Percentiles rank a stretch among this genome's conserved stretches.
Evolutionary conservation across 768 basidiomycete species (phyloP).

Genomic region (Neoboletus subvelutipes): DNA sequence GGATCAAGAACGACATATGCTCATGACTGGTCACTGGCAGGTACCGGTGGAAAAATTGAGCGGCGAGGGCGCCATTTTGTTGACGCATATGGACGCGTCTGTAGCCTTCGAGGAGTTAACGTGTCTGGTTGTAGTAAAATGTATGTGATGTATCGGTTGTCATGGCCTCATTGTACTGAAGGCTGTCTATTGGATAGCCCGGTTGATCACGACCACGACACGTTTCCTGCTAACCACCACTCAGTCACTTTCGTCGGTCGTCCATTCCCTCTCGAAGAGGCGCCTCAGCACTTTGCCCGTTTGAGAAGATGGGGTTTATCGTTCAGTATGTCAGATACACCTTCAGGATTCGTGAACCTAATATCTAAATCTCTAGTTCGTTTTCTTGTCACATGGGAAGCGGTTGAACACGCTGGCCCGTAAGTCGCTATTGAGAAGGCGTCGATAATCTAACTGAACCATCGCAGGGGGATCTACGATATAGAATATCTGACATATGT

Average conservation of each 20-base stretch:
- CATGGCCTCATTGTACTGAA: conserved; percentile 22
- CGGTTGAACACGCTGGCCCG: conserved; percentile 92
- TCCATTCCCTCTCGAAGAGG: conserved; percentile 89
- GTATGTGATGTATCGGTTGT: conserved; percentile 37
- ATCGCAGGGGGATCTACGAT: conserved; percentile 77
- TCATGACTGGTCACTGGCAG: conserved; percentile 67
- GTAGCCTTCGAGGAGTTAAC: conserved; percentile 82
- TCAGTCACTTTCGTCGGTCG: conserved; percentile 83
- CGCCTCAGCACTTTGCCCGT: conserved; percentile 78
- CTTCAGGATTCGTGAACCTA: background rate
- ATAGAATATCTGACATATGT: conserved; percentile 80
- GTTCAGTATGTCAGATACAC: conserved; percentile 58
- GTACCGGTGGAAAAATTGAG: conserved; percentile 54
- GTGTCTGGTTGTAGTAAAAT: conserved; percentile 81
- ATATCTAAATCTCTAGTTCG: conserved; percentile 52
- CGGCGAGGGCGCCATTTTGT: conserved; percentile 79
- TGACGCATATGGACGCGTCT: conserved; percentile 77
- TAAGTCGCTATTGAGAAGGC: conserved; percentile 42
- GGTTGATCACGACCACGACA: conserved; percentile 60
- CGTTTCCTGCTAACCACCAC: conserved; percentile 64
- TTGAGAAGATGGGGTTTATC: conserved; percentile 86
- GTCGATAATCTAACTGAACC: background rate
- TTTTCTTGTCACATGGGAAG: conserved; percentile 96
- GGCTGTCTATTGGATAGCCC: conserved; percentile 46
- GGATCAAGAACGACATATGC: conserved; percentile 56